Conservation (phyloP, 257 asterid genomes). For the Avicennia marina region DNA sequence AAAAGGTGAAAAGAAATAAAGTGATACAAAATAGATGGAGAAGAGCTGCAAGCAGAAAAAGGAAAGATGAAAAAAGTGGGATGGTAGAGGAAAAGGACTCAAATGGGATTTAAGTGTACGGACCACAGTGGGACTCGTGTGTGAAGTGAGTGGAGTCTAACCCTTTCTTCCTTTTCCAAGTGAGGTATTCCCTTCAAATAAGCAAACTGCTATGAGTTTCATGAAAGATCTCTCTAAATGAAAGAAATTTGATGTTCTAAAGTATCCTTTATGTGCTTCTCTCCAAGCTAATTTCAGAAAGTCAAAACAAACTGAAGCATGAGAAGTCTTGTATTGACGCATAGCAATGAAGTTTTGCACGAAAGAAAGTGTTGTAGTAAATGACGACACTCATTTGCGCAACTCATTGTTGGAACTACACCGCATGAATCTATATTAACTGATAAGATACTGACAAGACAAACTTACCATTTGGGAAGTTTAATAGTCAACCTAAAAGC, state of each 20-base stretch:
- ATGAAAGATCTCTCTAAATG: neutral
- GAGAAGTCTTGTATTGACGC: neutral
- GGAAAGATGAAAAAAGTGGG: neutral
- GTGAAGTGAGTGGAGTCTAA: neutral
- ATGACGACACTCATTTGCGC: neutral
- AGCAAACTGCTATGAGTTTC: slow-evolving; percentile 5
- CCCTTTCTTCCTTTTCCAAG: neutral
- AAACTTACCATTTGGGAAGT: slow-evolving; percentile 5
- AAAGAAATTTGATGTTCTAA: neutral
- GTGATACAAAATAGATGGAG: slow-evolving; percentile 3
- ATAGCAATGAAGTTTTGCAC: neutral
- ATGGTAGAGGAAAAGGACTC: slow-evolving; percentile 1
- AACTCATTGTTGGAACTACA: neutral
- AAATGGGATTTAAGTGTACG: slow-evolving; percentile 4
- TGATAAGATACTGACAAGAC: neutral
- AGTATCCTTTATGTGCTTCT: slow-evolving; percentile 5
- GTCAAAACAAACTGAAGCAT: neutral
- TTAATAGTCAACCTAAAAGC: neutral
- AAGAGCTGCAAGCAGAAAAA: slow-evolving; percentile 5
- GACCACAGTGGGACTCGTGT: neutral
- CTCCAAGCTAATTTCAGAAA: neutral
- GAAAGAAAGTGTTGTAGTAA: neutral
- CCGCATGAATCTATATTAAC: neutral
- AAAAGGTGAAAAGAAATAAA: slow-evolving; percentile 24
- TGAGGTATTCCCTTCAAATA: neutral